phyloP scores from a whole-genome alignment of 805 yeast genomes.

The Teunomyces cretensis region DNA sequence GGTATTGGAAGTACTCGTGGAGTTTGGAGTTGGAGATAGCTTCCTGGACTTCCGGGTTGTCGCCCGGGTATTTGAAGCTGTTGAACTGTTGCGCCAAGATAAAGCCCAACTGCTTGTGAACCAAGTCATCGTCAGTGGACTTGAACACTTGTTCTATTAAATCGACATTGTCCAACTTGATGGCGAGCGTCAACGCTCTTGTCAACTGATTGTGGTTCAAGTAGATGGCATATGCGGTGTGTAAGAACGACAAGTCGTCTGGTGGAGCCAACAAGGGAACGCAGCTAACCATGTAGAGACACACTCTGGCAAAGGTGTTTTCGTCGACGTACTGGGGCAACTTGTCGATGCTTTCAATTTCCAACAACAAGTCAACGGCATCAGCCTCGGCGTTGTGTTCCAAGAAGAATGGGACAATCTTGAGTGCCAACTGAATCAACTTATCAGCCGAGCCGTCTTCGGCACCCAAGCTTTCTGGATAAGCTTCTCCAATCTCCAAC shows the following conservation, averaged over 20 bases:
- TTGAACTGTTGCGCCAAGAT: slow-evolving; percentile 85
- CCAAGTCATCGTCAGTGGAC: slow-evolving; percentile 68
- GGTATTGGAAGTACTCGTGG: slow-evolving; percentile 74
- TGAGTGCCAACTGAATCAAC: slow-evolving; percentile 64
- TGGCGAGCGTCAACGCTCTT: slow-evolving; percentile 87
- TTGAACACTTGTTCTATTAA: slow-evolving; percentile 78
- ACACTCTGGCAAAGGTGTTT: slow-evolving; percentile 81
- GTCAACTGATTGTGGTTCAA: slow-evolving; percentile 75
- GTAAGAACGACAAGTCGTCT: slow-evolving; percentile 80
- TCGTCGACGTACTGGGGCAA: slow-evolving; percentile 83
- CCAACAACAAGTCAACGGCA: slow-evolving; percentile 90
- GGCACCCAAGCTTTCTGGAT: slow-evolving; percentile 47
- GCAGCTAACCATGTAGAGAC: slow-evolving; percentile 92
- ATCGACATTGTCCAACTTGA: slow-evolving; percentile 79
- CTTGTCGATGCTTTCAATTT: slow-evolving; percentile 82
- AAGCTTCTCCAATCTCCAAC: slow-evolving; percentile 88
- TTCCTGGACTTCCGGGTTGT: slow-evolving; percentile 72
- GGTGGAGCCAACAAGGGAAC: slow-evolving; percentile 97
- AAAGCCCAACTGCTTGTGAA: slow-evolving; percentile 89
- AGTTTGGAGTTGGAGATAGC: slow-evolving; percentile 77
- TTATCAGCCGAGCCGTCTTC: slow-evolving; percentile 37
- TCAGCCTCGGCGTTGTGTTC: slow-evolving; percentile 98
- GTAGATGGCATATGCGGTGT: slow-evolving; percentile 86
- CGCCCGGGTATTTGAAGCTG: slow-evolving; percentile 63
- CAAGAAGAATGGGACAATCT: slow-evolving; percentile 84